Base-by-base conservation (phyloP, 495 filamentous ascomycete species). In the Ramalina intermedia region DNA sequence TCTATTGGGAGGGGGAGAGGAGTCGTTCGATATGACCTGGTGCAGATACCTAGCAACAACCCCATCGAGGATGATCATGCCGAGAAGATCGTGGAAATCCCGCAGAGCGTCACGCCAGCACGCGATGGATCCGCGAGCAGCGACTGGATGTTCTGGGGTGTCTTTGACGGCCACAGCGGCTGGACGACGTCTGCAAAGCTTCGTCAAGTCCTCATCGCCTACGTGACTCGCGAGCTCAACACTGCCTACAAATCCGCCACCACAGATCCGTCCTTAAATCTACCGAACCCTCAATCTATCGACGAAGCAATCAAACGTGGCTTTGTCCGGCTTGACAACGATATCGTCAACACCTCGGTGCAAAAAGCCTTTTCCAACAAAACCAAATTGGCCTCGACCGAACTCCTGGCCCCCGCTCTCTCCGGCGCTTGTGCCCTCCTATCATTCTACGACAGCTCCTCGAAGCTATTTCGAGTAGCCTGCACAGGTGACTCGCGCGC, bases 61-160 rank as follows among this genome's bases (percentile, higher is more conserved):
- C 91, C 91, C 1, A 99, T 99, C 51, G 91, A 99, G 66, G 91
- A 99, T 59, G 91, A 99, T 60, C 91, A 99, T 61, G 80, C 83
- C 27, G 93, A 96, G 68, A 93, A 94, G 74, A 93, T 96, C 51
- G 84, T 96, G 37, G 87, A 98, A 66, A 75, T 95, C 12, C 80
- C 84, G 2, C 64, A 74, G 23, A 69, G 63, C 46, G 68, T 76
- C 36, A 69, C 74, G 18, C 68, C 69, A 11, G 63, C 70, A 26
- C 61, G 67, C 29, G 69, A 72, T 52, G 74, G 73, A 29, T 63
- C 68, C 5, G 46, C 69, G n/a, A 78, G 67, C 40, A 87, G 75
- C 50, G 91, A 99, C 60, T 99, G 91, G 91, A 96, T 96, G 87
- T 99, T 99, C 62, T 99, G 93, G 93, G 90, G 87, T 37, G 88